Evolutionary conservation across 2,329 filamentous ascomycete species (phyloP).

Genomic region (Neoascochyta sp.): DNA sequence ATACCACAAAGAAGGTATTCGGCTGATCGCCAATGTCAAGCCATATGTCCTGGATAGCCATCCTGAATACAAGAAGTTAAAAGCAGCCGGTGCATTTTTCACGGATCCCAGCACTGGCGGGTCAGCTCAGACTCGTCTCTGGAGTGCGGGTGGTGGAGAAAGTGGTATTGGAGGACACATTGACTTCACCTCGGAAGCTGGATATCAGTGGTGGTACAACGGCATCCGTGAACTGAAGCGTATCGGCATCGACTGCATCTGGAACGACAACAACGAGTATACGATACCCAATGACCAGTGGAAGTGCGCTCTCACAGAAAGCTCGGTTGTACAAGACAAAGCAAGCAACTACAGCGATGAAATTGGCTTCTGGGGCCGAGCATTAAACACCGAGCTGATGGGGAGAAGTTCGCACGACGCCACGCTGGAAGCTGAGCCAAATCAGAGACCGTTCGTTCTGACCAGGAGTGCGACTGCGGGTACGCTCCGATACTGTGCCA

Average conservation of each 20-base stretch:
- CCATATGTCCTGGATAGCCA: constrained; percentile 67
- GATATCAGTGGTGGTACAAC: constrained; percentile 69
- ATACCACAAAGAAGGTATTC: constrained; percentile 62
- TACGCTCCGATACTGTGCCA: constrained; percentile 66
- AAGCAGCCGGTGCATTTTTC: constrained; percentile 60
- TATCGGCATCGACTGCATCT: constrained; percentile 67
- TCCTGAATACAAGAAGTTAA: constrained; percentile 61
- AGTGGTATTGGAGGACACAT: constrained; percentile 68
- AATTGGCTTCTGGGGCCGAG: constrained; percentile 67
- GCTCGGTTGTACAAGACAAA: constrained; percentile 25
- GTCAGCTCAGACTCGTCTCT: constrained; percentile 60
- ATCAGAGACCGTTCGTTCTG: constrained; percentile 62
- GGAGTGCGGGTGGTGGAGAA: constrained; percentile 69
- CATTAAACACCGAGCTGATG: constrained; percentile 67
- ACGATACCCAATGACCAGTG: constrained; percentile 63
- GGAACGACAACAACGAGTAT: constrained; percentile 80
- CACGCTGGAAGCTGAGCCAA: constrained; percentile 55
- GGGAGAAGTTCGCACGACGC: constrained; percentile 68
- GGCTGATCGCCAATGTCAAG: constrained; percentile 69
- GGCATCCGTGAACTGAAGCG: constrained; percentile 61
- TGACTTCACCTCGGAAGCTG: constrained; percentile 66
- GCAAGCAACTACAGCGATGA: constrained; percentile 42
- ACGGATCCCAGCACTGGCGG: constrained; percentile 49
- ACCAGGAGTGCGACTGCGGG: constrained; percentile 68
- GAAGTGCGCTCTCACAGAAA: constrained; percentile 56